phyloP scores from a whole-genome alignment of 1,139 yeast species.

The Lodderomyces oxycetoniae region DNA sequence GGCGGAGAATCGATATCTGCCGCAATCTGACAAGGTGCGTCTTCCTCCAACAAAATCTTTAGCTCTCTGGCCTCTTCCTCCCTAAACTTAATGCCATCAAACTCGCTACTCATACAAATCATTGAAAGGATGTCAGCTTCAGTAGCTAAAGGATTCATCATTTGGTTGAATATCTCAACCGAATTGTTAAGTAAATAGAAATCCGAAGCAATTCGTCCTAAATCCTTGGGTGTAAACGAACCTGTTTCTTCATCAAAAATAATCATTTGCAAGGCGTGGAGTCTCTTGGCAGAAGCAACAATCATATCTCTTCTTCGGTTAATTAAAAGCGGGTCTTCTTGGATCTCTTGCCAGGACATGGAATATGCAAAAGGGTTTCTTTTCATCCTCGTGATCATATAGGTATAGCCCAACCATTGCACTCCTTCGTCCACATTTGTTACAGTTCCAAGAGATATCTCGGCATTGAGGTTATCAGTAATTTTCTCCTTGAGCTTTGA shows the following conservation, averaged over 20 bases:
- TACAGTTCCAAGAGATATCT: slow-evolving; percentile 90
- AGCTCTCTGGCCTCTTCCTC: slow-evolving; percentile 83
- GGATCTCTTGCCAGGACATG: slow-evolving; percentile 80
- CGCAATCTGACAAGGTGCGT: slow-evolving; percentile 77
- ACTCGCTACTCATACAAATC: slow-evolving; percentile 91
- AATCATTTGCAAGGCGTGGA: slow-evolving; percentile 88
- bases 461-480: slow-evolving; percentile 93
- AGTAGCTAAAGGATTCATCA: slow-evolving; percentile 79
- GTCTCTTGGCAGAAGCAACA: slow-evolving; percentile 70
- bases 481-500: slow-evolving; percentile 72
- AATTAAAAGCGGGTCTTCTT: slow-evolving; percentile 76
- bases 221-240: slow-evolving; percentile 76
- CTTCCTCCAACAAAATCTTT: slow-evolving; percentile 52
- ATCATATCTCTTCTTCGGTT: slow-evolving; percentile 73
- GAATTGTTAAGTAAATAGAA: slow-evolving; percentile 82
- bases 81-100: slow-evolving; percentile 83
- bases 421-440: slow-evolving; percentile 93
- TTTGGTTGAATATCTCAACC: slow-evolving; percentile 82
- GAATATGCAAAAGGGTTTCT: slow-evolving; percentile 93
- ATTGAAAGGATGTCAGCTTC: slow-evolving; percentile 90
- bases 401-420: slow-evolving; percentile 95
- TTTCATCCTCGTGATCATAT: slow-evolving; percentile 89
- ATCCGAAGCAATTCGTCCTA: slow-evolving; percentile 93
- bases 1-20: slow-evolving; percentile 72
- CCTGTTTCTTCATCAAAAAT: slow-evolving; percentile 83